Conservation (phyloP, 2,329 filamentous ascomycete genomes). For the Aquanectria penicillioides region DNA sequence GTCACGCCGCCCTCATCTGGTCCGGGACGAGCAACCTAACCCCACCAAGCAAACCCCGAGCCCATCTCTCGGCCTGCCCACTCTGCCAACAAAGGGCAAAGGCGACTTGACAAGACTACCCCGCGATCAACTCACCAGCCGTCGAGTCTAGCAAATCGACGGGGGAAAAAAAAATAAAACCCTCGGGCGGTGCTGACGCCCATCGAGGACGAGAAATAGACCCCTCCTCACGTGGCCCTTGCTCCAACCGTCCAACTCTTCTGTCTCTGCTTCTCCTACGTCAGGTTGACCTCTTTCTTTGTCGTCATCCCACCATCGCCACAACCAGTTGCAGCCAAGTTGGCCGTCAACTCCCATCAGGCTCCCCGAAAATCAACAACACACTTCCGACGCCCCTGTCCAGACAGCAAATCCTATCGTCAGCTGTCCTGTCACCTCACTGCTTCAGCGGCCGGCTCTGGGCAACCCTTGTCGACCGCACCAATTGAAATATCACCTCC, state of each 20-base stretch:
- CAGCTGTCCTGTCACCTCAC: neutral
- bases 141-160: slow-evolving; percentile 14
- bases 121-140: slow-evolving; percentile 17
- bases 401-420: neutral
- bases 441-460: slow-evolving; percentile 3
- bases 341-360: neutral
- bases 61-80: neutral
- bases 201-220: slow-evolving; percentile 28
- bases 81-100: slow-evolving; percentile 1
- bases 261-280: slow-evolving; percentile 3
- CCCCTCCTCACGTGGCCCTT: slow-evolving; percentile 43
- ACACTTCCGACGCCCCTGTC: neutral
- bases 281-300: slow-evolving; percentile 5
- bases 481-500: slow-evolving; percentile 21
- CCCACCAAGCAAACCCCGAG: slow-evolving; percentile 2
- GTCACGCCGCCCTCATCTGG: slow-evolving; percentile 8
- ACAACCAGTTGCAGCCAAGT: neutral
- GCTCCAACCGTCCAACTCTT: slow-evolving; percentile 16
- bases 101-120: slow-evolving; percentile 6
- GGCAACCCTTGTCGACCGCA: slow-evolving; percentile 16
- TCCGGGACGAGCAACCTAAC: slow-evolving; percentile 2
- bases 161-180: too few relatives aligned
- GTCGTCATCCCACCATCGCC: slow-evolving; percentile 36
- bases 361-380: neutral
- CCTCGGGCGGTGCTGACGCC: slow-evolving; percentile 36